Evolutionary conservation across 1,284 basidiomycete genomes (phyloP), one percentile per base, ranked within the genome.

Genomic region (Veloboletus limbatus): DNA sequence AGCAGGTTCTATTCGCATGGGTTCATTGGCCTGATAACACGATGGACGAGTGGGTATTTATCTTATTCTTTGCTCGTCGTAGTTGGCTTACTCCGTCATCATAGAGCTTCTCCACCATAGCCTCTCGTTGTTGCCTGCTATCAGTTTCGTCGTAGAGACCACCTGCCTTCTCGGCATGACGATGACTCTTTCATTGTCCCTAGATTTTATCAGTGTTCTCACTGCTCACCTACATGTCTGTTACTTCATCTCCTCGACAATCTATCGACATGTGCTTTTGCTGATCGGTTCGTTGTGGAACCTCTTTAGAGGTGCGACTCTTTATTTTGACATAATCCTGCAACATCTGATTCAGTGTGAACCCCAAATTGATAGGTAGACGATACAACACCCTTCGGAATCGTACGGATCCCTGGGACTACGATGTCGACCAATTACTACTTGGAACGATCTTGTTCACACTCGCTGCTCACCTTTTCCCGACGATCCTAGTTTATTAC

Each of bases 361-460:
- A 49, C 25, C 8, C 18, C 24, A 17, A 35, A 49, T 25, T 18
- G 4, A 42, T 53, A 92, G 93, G 94, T 2, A 96, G 90, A 67
- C 78, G 92, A 43, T 87, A 81, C 64, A 97, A 97, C 60, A 77
- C 86, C 21, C 72, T 97, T 22, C 78, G 92, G 37, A 76, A 85
- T 39, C 82, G 95, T 24, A 83, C 85, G 6, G 95, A 99, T 63
- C 81, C 87, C 8, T 93, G 89, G 77, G 81, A 86, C 53, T 97
- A 97, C 62, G 91, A 96, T 52, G 75, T 96, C 21, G 96, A 99
- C 64, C 94, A 97, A 64, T 77, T 98, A 10, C 75, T 98, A 24
- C 84, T 99, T 24, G 96, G 96, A 13, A 96, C 96, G 0, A 86
- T 99, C 34, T 74, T 99, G 20, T 98, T 99, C 70, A 97, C 94